Conservation (phyloP, 331 rosid species). For the Phaseolus coccineus region DNA sequence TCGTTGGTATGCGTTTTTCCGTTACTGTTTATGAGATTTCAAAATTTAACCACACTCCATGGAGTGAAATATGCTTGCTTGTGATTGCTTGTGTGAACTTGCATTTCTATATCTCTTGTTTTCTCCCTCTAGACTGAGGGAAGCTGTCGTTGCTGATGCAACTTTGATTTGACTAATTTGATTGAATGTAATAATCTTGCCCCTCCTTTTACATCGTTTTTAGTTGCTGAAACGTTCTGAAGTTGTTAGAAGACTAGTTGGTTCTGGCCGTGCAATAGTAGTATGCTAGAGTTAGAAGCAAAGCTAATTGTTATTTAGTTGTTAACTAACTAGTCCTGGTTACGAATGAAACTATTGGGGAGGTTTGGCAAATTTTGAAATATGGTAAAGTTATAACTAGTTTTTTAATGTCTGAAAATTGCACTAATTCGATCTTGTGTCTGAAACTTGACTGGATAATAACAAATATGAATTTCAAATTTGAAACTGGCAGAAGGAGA, state of each 20-base stretch:
- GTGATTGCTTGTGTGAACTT: background rate
- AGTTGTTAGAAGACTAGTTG: background rate
- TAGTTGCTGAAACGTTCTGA: background rate
- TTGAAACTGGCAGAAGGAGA: background rate
- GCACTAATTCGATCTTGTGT: conserved; percentile 1
- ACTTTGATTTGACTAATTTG: background rate
- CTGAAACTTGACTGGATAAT: background rate
- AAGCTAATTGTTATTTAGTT: background rate
- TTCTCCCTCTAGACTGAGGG: background rate
- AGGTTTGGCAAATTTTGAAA: conserved; percentile 4
- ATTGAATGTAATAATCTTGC: background rate
- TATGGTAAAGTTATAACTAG: conserved; percentile 7
- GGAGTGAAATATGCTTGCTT: background rate
- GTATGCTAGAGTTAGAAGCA: background rate
- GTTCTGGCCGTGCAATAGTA: background rate
- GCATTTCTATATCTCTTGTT: background rate
- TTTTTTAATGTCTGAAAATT: background rate
- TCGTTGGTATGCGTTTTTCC: conserved; percentile 60
- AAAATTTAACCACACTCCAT: background rate
- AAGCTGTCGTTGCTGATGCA: background rate
- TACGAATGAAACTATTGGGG: background rate
- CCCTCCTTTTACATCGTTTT: background rate
- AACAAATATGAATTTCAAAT: background rate
- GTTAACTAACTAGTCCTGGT: background rate
- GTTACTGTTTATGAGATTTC: conserved; percentile 14